Evolutionary conservation across 2,329 filamentous ascomycete genomes (phyloP).

Genomic region (Phaeosphaeriaceae sp.): DNA sequence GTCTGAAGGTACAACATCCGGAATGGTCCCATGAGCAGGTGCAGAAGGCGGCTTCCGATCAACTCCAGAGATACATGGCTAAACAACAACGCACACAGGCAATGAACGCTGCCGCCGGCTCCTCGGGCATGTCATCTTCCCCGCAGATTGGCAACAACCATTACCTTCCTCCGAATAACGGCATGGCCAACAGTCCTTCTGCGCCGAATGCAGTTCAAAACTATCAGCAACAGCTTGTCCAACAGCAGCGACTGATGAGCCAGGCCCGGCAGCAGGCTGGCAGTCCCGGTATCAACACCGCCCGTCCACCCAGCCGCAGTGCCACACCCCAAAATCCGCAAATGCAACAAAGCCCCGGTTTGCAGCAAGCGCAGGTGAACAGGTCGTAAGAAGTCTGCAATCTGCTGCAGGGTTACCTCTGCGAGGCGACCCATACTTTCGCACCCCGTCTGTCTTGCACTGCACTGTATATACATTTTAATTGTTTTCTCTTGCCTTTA

Average conservation of each 20-base stretch:
- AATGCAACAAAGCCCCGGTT: conserved; percentile 42
- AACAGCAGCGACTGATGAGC: conserved; percentile 48
- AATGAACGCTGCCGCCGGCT: conserved; percentile 46
- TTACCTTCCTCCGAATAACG: conserved; percentile 41
- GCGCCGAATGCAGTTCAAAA: conserved; percentile 42
- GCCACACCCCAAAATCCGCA: conserved; percentile 48
- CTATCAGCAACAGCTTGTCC: conserved; percentile 47
- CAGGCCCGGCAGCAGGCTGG: conserved; percentile 41
- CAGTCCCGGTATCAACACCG: conserved; percentile 38
- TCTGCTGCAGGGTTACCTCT: conserved; percentile 14
- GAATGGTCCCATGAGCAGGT: conserved; percentile 45
- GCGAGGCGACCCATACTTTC: conserved; percentile 20
- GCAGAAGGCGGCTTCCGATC: conserved; percentile 42
- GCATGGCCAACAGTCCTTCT: conserved; percentile 38
- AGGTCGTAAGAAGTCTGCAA: conserved; percentile 15
- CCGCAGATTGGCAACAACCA: conserved; percentile 45
- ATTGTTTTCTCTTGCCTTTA: conserved; percentile 27
- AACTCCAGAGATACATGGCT: conserved; percentile 40
- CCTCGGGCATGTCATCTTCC: conserved; percentile 38
- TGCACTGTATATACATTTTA: conserved; percentile 42
- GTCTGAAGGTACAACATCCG: conserved; percentile 43
- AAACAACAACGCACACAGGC: conserved; percentile 46
- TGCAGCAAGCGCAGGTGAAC: conserved; percentile 43
- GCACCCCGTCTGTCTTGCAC: conserved; percentile 19
- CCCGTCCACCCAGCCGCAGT: conserved; percentile 44